Percentiles rank a stretch among this genome's conserved stretches.
Conservation (phyloP, 306 rosid species). For the Pachyrhizus erosus region DNA sequence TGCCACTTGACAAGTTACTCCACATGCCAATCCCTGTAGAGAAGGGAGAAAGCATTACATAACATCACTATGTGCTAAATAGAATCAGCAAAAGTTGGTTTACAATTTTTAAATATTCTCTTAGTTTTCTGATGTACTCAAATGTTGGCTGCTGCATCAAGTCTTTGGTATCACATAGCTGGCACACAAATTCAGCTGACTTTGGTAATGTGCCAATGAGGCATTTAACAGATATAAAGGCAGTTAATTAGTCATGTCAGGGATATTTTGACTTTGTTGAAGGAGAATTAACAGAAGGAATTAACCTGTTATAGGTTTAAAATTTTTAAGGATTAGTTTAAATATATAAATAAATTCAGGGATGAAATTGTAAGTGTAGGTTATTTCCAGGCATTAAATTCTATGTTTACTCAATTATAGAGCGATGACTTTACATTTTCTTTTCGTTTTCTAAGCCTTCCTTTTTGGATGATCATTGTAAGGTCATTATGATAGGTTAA, state of each 20-base stretch:
- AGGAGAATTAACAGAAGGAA: background rate
- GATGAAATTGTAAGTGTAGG: background rate
- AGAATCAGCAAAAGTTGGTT: background rate
- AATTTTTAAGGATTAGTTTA: background rate
- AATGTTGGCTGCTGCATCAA: background rate
- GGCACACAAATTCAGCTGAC: background rate
- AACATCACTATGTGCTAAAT: background rate
- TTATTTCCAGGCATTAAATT: background rate
- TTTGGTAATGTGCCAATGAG: background rate
- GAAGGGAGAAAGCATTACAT: background rate
- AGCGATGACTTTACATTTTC: background rate
- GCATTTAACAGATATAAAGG: background rate
- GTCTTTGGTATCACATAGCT: background rate
- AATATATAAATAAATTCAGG: background rate
- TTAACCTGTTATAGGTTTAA: background rate
- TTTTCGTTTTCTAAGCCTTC: background rate
- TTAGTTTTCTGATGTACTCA: background rate
- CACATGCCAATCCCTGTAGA: background rate
- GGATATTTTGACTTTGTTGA: background rate
- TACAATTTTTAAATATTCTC: background rate
- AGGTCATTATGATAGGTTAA: background rate
- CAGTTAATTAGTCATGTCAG: background rate
- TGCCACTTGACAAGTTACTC: background rate
- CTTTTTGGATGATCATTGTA: background rate
- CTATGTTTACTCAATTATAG: background rate